Percentiles rank a stretch among this genome's conserved stretches.
phyloP scores from a whole-genome alignment of 2,329 filamentous ascomycete species.

The Trichoderma sp. region DNA sequence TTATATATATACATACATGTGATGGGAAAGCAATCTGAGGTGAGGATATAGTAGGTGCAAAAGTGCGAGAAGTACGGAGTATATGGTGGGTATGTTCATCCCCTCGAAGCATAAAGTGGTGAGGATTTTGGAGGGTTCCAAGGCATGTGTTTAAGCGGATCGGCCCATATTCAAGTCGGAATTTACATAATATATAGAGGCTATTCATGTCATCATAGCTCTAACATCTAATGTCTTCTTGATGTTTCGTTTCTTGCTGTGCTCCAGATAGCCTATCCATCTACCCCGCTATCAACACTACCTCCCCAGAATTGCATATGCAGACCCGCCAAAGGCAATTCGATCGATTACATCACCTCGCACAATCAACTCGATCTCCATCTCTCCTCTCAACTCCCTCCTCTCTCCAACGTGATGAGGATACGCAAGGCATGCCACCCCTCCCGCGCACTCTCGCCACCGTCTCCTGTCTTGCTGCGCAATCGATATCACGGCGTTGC shows the following conservation, averaged over 20 bases:
- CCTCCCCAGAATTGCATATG: conserved; percentile 22
- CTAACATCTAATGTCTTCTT: background rate
- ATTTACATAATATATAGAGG: background rate
- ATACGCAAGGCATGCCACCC: conserved; percentile 55
- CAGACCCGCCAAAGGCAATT: conserved; percentile 21
- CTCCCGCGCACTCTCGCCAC: conserved; percentile 28
- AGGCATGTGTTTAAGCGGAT: background rate
- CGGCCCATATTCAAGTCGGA: background rate
- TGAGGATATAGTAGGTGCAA: background rate
- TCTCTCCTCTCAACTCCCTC: background rate
- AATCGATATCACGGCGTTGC: background rate
- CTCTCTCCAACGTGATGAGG: conserved; percentile 41
- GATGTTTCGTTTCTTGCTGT: background rate
- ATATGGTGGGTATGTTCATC: background rate
- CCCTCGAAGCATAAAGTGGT: background rate
- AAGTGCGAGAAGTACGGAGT: background rate
- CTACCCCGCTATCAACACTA: conserved; percentile 20
- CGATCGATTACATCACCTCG: conserved; percentile 32
- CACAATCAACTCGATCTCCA: conserved; percentile 9
- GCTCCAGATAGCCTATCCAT: background rate
- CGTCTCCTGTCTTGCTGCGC: conserved; percentile 7
- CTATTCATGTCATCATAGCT: background rate
- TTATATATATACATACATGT: background rate
- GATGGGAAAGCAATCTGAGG: background rate
- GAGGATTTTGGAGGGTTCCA: background rate